phyloP scores from a whole-genome alignment of 768 basidiomycete species.

The Russula abietina region DNA sequence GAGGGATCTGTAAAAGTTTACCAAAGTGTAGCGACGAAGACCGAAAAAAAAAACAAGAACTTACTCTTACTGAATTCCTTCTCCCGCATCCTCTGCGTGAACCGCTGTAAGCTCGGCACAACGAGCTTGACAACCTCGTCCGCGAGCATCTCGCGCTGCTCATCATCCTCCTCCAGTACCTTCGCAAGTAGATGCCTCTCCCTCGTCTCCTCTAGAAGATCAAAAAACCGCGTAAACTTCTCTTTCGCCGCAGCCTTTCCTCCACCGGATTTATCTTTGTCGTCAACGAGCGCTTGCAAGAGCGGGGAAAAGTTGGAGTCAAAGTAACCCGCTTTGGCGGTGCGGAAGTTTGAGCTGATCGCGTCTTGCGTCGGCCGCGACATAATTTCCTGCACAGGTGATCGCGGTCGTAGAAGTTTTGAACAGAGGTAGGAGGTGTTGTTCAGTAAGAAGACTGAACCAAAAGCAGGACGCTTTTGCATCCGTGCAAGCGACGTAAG shows the following conservation, averaged over 20 bases:
- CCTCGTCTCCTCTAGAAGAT: constrained; percentile 69
- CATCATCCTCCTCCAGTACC: constrained; percentile 66
- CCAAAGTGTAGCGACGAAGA: not conserved
- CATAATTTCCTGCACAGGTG: constrained; percentile 45
- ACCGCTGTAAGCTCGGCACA: constrained; percentile 66
- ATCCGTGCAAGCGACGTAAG: constrained; percentile 58
- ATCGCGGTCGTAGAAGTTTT: constrained; percentile 49
- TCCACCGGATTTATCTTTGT: constrained; percentile 38
- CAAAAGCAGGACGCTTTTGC: constrained; percentile 55
- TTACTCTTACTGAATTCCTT: constrained; percentile 84
- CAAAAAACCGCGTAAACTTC: constrained; percentile 77
- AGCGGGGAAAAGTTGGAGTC: constrained; percentile 77
- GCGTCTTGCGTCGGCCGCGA: constrained; percentile 56
- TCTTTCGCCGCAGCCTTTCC: constrained; percentile 64
- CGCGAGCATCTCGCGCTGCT: constrained; percentile 49
- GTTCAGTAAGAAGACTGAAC: constrained; percentile 74
- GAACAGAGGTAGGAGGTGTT: constrained; percentile 67
- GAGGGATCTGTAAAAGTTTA: constrained; percentile 47
- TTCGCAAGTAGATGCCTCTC: constrained; percentile 66
- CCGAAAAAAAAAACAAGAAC: constrained; percentile 23
- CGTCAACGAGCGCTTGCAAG: constrained; percentile 53
- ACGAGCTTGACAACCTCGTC: constrained; percentile 77
- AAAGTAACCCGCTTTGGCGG: constrained; percentile 78
- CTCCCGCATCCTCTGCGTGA: constrained; percentile 67
- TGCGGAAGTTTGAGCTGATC: constrained; percentile 66